Conservation (phyloP, 2,329 filamentous ascomycete genomes). For the Diaporthe capsici region DNA sequence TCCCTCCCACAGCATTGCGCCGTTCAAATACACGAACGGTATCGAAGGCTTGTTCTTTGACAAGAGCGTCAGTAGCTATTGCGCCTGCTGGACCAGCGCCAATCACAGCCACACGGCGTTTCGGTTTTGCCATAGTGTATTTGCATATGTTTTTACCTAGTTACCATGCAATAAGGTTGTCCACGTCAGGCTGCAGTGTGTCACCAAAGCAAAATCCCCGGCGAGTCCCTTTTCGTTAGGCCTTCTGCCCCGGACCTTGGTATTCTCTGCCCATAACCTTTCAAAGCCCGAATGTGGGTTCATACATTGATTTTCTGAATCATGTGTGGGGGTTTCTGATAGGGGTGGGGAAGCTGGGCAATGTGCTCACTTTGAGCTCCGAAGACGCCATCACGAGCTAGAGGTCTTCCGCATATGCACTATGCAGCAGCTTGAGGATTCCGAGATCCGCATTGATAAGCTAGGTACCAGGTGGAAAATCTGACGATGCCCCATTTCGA, state of each 20-base stretch:
- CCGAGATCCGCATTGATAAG: background rate
- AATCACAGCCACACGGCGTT: slow-evolving; percentile 36
- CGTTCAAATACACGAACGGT: slow-evolving; percentile 30
- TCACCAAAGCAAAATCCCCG: background rate
- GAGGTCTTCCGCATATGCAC: background rate
- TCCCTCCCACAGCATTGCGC: slow-evolving; percentile 20
- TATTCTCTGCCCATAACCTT: background rate
- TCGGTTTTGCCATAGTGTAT: background rate
- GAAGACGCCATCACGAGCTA: slow-evolving; percentile 20
- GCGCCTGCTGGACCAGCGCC: slow-evolving; percentile 37
- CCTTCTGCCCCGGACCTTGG: background rate
- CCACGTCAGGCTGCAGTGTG: background rate
- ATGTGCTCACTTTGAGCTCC: background rate
- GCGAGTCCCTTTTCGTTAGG: background rate
- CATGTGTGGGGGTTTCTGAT: background rate
- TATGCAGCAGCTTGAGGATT: background rate
- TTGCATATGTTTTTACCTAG: background rate
- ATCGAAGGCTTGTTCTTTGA: slow-evolving; percentile 33
- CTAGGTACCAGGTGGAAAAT: background rate
- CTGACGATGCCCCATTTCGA: background rate
- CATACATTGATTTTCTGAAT: background rate
- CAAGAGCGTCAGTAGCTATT: slow-evolving; percentile 32
- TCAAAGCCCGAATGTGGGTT: slow-evolving; percentile 7
- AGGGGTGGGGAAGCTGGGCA: slow-evolving; percentile 15
- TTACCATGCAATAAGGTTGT: background rate